These are phyloP conservation scores for Silene uniflora DNA, from an alignment of 148 eudicot species.

Conservation along the genomic window DNA sequence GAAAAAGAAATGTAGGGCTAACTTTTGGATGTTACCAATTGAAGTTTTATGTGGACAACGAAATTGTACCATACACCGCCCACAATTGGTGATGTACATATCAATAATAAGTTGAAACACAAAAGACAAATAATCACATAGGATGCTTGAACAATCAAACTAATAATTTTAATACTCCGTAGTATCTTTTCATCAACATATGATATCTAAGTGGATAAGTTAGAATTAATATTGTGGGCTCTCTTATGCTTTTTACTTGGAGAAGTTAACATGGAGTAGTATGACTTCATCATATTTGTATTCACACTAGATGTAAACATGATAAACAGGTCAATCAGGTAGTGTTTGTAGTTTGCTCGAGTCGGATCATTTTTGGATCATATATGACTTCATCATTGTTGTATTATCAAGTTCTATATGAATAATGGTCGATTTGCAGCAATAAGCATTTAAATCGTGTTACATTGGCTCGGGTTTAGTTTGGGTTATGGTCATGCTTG, in stretches of 20 bases:
- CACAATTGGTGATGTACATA: slow-evolving; percentile 8
- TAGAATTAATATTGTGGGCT: slow-evolving; percentile 35
- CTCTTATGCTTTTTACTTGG: slow-evolving; percentile 10
- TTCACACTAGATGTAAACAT: background rate
- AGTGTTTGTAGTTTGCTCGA: too few species aligned
- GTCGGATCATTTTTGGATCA: too few species aligned
- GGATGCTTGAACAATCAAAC: slow-evolving; percentile 29
- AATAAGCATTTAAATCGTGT: too few species aligned
- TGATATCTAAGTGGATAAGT: slow-evolving; percentile 34
- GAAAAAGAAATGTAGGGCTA: background rate
- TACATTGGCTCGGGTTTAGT: too few species aligned
- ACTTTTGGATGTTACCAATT: slow-evolving; percentile 1
- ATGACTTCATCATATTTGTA: slow-evolving; percentile 7
- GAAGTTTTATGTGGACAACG: slow-evolving; percentile 8
- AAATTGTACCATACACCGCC: slow-evolving; percentile 20
- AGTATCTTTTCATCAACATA: background rate
- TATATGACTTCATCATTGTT: too few species aligned
- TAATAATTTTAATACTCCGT: background rate
- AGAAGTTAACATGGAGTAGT: background rate
- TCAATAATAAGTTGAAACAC: slow-evolving; percentile 11
- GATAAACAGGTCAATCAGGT: too few species aligned
- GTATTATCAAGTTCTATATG: too few species aligned
- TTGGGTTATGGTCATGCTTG: too few species aligned
- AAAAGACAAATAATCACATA: slow-evolving; percentile 35
- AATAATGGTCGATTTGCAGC: too few species aligned